Evolutionary conservation across 2,329 filamentous ascomycete genomes (phyloP), one percentile per base, ranked within the genome.

Genomic region (Claviceps sp.): DNA sequence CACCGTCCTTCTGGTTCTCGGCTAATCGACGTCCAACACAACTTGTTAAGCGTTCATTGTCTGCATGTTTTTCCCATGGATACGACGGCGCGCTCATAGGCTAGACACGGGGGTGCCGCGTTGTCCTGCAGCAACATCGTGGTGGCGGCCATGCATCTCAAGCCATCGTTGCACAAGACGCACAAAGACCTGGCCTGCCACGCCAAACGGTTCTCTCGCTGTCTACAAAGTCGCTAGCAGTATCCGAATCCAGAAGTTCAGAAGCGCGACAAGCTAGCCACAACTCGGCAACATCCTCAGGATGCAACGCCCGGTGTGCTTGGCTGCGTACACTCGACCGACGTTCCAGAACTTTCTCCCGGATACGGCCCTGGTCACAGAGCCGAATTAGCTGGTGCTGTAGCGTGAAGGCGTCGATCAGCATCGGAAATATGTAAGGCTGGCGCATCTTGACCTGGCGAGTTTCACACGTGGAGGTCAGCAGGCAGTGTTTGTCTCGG

Each of bases 1-100:
- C 52, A 53, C 47, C 48, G 52, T 45, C 52, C 45, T 51, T 53
- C 48, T 48, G n/a, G 50, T 44, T 44, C 52, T 54, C 52, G 49
- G 51, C 47, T 54, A 54, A 47, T 18, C 38, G 34, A 40, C n/a
- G 36, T 45, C 44, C 45, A 40, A 51, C 14, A 37, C 30, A 51
- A n/a, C 43, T 42, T 38, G 49, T 42, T 20, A 37, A n/a, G 40
- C 24, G 46, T 46, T 20, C 49, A 42, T 51, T 22, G 13, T 42
- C 44, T 49, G 49, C 51, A 53, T 43, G 24, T 34, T 26, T 37
- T 34, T 18, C 26, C n/a, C 46, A 49, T 37, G 36, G 49, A 47
- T 44, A 48, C 36, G 49, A 37, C 49, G 34, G 9, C 44, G 37
- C 41, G 20, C 37, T 46, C 48, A 50, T 44, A 49, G 36, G 49